Conservation (phyloP, 495 filamentous ascomycete genomes). For the Penicillium canariense region DNA sequence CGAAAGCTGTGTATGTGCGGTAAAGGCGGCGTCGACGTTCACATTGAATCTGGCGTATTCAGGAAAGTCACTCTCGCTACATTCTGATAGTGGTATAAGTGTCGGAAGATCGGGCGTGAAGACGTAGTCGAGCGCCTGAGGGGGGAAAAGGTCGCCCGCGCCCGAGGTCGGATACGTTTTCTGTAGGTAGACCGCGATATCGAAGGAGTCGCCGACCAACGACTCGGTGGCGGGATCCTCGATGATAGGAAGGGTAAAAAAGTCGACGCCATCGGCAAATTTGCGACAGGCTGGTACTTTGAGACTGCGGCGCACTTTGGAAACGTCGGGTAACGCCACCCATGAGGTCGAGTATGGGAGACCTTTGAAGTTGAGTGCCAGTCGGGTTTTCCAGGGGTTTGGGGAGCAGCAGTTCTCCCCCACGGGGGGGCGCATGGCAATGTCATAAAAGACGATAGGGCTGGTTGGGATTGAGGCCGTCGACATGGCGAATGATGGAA, state of each 20-base stretch:
- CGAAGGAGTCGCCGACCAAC: constrained; percentile 59
- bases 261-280: constrained; percentile 55
- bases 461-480: background rate
- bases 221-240: constrained; percentile 41
- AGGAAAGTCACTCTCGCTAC: constrained; percentile 8
- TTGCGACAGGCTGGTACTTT: constrained; percentile 46
- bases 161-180: constrained; percentile 42
- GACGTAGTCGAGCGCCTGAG: constrained; percentile 30
- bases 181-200: constrained; percentile 59
- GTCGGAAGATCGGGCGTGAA: constrained; percentile 7
- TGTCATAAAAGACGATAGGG: constrained; percentile 56
- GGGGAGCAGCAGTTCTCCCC: constrained; percentile 36
- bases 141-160: constrained; percentile 39
- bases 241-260: constrained; percentile 59
- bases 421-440: constrained; percentile 42
- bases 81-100: constrained; percentile 30
- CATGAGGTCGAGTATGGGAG: constrained; percentile 51
- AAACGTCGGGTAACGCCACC: constrained; percentile 50
- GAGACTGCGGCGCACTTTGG: constrained; percentile 44
- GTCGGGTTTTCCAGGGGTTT: constrained; percentile 62
- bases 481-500: background rate
- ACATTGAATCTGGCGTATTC: constrained; percentile 44
- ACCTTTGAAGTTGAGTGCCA: constrained; percentile 64
- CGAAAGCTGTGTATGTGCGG: constrained; percentile 33
- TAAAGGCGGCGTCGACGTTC: constrained; percentile 52